Conservation (phyloP, 1,139 yeast genomes). For the Candida frijolesensis region DNA sequence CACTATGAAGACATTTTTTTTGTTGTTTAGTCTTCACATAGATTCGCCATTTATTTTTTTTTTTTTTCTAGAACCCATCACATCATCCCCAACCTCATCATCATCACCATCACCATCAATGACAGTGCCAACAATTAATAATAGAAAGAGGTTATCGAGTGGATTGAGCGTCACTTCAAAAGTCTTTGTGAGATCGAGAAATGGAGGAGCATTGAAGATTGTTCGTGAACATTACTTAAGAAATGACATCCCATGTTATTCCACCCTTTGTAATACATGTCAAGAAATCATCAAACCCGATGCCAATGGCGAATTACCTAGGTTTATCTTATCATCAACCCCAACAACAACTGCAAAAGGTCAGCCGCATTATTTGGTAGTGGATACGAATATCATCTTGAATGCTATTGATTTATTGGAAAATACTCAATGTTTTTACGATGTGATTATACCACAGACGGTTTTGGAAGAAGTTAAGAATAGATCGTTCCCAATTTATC, state of each 20-base stretch:
- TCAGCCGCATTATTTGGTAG: conserved; percentile 68
- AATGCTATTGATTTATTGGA: conserved; percentile 91
- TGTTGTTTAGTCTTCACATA: background rate
- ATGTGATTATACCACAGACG: conserved; percentile 91
- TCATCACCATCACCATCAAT: background rate
- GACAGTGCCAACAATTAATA: conserved; percentile 13
- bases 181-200: conserved; percentile 87
- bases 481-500: conserved; percentile 84
- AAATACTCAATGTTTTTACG: conserved; percentile 73
- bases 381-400: conserved; percentile 87
- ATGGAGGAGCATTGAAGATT: conserved; percentile 87
- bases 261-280: conserved; percentile 69
- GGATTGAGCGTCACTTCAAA: conserved; percentile 82
- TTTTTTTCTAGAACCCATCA: background rate
- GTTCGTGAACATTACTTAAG: conserved; percentile 94
- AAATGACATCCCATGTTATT: conserved; percentile 89
- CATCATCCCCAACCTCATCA: background rate
- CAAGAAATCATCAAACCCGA: conserved; percentile 56
- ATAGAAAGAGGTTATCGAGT: conserved; percentile 48
- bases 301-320: conserved; percentile 54
- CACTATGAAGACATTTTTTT: too few relatives aligned
- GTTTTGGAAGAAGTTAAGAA: conserved; percentile 93
- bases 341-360: conserved; percentile 46
- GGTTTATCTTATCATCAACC: conserved; percentile 49
- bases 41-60: background rate